Evolutionary conservation across 768 basidiomycete species (phyloP).

Genomic region (Gautieria morchelliformis): DNA sequence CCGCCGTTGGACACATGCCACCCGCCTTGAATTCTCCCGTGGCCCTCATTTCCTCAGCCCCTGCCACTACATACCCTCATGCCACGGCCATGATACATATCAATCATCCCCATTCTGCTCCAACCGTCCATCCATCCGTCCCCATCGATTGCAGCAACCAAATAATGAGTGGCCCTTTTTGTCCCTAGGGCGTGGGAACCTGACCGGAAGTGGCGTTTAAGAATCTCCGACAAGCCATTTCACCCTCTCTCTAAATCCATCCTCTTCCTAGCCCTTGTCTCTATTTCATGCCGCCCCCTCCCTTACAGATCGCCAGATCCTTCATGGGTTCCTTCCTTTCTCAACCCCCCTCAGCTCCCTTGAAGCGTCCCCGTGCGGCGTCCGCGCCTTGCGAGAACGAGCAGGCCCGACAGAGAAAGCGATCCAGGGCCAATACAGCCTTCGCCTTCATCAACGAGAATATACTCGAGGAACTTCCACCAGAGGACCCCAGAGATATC

Average conservation of each 20-base stretch:
- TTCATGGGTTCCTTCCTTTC: background rate
- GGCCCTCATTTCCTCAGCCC: too few species aligned
- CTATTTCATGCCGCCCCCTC: background rate
- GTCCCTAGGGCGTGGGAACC: constrained; percentile 1
- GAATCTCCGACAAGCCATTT: constrained; percentile 6
- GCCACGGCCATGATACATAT: too few species aligned
- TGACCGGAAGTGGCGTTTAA: constrained; percentile 1
- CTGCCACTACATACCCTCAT: too few species aligned
- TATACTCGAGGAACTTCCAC: background rate
- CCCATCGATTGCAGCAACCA: background rate
- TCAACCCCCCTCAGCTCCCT: background rate
- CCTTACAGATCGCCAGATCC: background rate
- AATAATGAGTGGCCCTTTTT: background rate
- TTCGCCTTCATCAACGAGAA: background rate
- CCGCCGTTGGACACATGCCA: too few species aligned
- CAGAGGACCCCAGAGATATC: background rate
- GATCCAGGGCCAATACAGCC: constrained; percentile 1
- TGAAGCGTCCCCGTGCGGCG: constrained; percentile 5
- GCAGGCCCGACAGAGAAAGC: constrained; percentile 1
- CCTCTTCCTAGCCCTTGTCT: background rate
- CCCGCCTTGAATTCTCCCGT: too few species aligned
- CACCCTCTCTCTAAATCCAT: background rate
- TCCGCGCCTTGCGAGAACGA: constrained; percentile 9
- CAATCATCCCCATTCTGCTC: too few species aligned
- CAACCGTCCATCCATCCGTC: too few species aligned